These are phyloP conservation scores for Papiliotrema laurentii DNA, from an alignment of 1,284 basidiomycete genomes.

Conservation along the genomic window DNA sequence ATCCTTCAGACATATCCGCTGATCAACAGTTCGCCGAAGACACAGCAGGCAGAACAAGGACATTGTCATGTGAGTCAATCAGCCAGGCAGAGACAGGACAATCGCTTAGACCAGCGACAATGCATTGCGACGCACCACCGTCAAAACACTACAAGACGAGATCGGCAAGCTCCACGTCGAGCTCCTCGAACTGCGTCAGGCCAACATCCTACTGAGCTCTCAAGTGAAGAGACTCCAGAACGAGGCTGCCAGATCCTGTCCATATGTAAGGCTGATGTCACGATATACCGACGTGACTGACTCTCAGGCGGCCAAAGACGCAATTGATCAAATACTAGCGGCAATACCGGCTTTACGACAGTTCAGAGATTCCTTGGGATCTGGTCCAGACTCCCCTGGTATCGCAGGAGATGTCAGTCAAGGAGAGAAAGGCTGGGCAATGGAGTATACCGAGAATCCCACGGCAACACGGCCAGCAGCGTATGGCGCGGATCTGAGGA, in stretches of 20 bases:
- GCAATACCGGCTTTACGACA: slow-evolving; percentile 22
- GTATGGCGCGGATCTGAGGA: slow-evolving; percentile 10
- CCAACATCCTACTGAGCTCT: slow-evolving; percentile 15
- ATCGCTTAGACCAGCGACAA: slow-evolving; percentile 21
- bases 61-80: slow-evolving; percentile 24
- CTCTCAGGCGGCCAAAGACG: slow-evolving; percentile 16
- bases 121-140: slow-evolving; percentile 20
- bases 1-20: background rate
- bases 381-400: background rate
- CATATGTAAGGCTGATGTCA: no score
- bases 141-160: slow-evolving; percentile 27
- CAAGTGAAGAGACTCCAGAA: slow-evolving; percentile 19
- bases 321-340: slow-evolving; percentile 22
- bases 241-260: slow-evolving; percentile 12
- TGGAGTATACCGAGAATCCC: slow-evolving; percentile 11
- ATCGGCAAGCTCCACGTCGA: slow-evolving; percentile 22
- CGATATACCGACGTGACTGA: no score
- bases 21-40: slow-evolving; percentile 23
- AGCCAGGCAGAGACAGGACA: background rate
- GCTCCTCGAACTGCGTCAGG: slow-evolving; percentile 22
- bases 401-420: background rate
- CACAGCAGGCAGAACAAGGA: slow-evolving; percentile 41
- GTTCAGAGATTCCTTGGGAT: slow-evolving; percentile 15
- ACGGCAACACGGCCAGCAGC: slow-evolving; percentile 24
- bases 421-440: background rate